phyloP scores from a whole-genome alignment of 208 protist genomes.

The Acanthamoeba quina region DNA sequence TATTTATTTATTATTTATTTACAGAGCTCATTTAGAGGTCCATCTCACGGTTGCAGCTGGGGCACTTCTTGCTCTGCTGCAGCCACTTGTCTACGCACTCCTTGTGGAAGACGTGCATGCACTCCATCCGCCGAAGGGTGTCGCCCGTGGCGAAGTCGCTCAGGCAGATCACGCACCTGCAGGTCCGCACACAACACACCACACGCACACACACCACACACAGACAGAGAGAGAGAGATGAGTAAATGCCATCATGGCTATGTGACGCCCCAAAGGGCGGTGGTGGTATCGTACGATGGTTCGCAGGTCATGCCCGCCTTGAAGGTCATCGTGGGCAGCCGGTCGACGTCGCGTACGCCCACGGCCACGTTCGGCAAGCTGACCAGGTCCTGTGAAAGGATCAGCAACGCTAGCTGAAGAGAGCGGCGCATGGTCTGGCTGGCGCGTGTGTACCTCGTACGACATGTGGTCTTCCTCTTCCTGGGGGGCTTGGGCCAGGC shows the following conservation, averaged over 20 bases:
- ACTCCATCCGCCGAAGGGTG: not conserved
- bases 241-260: not conserved
- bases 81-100: constrained; percentile 44
- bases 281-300: not conserved
- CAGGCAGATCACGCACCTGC: constrained; percentile 41
- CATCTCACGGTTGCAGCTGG: constrained; percentile 25
- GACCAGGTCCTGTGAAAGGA: not conserved
- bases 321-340: not conserved
- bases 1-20: too few relatives aligned
- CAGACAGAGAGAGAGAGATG: not conserved
- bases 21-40: not conserved
- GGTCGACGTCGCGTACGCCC: not conserved
- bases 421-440: too few relatives aligned
- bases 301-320: not conserved
- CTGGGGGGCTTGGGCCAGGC: not conserved
- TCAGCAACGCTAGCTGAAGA: not conserved
- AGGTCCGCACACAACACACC: too few relatives aligned
- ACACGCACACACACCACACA: not conserved
- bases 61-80: not conserved
- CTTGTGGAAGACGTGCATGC: constrained; percentile 39
- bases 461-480: not conserved
- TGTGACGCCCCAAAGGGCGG: not conserved
- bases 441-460: not conserved
- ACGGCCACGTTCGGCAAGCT: constrained; percentile 1
- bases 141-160: not conserved